Conservation (phyloP, 2,329 filamentous ascomycete genomes). For the Beauveria varroae region DNA sequence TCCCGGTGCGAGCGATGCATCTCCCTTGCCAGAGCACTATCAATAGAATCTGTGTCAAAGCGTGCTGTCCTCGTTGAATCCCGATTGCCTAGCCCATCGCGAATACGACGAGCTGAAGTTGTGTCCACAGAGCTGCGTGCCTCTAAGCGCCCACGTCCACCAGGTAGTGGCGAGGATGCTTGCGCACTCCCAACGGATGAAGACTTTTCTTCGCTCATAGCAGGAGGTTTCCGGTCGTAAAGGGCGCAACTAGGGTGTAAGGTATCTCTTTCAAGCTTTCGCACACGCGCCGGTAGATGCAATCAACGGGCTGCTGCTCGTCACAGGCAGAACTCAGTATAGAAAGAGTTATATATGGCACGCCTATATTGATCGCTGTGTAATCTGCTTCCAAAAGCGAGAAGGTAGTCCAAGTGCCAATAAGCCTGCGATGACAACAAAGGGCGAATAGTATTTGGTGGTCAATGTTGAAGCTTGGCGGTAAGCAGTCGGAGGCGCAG, state of each 20-base stretch:
- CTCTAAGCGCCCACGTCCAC: constrained; percentile 36
- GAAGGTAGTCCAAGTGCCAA: neutral
- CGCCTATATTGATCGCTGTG: neutral
- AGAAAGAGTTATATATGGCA: no score
- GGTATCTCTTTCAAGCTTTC: neutral
- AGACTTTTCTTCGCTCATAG: constrained; percentile 23
- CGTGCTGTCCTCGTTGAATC: constrained; percentile 28
- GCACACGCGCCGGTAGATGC: neutral
- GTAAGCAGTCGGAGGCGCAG: neutral
- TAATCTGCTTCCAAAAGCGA: neutral
- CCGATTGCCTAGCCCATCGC: constrained; percentile 27
- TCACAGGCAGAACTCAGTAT: neutral
- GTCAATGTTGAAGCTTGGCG: neutral
- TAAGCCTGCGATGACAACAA: neutral
- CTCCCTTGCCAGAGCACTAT: constrained; percentile 44
- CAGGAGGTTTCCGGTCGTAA: neutral
- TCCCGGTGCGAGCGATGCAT: constrained; percentile 44
- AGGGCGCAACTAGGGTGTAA: neutral
- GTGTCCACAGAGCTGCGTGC: constrained; percentile 32
- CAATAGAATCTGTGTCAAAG: constrained; percentile 43
- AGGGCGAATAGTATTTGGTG: neutral
- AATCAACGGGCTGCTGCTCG: neutral
- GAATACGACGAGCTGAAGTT: constrained; percentile 24
- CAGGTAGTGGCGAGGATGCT: constrained; percentile 37
- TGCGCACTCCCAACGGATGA: constrained; percentile 24